Percentiles rank a stretch among this genome's conserved stretches.
phyloP scores from a whole-genome alignment of 495 filamentous ascomycete genomes.

The Aspergillus nidulans region DNA sequence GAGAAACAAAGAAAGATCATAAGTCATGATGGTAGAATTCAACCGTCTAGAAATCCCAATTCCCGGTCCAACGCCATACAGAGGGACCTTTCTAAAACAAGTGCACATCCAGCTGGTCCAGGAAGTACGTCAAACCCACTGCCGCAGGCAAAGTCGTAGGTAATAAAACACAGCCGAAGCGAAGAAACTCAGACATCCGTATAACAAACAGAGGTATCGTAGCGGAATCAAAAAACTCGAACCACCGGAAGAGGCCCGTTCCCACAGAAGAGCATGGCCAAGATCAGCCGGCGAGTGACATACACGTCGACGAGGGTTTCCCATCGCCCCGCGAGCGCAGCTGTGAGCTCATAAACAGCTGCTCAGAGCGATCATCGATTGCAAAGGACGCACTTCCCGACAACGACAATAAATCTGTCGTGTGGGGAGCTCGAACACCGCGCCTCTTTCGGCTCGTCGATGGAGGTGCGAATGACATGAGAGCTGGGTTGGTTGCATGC shows the following conservation, averaged over 20 bases:
- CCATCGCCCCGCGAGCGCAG: neutral
- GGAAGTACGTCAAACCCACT: too few species aligned
- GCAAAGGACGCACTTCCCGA: constrained; percentile 63
- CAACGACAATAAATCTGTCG: constrained; percentile 66
- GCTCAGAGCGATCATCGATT: too few species aligned
- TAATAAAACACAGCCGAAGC: neutral
- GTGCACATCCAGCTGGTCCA: neutral
- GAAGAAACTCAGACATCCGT: neutral
- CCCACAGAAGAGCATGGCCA: neutral
- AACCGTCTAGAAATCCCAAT: neutral
- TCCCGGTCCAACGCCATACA: neutral
- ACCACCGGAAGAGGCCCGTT: neutral
- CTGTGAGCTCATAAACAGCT: too few species aligned
- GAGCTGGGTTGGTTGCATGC: constrained; percentile 59
- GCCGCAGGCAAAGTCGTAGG: neutral
- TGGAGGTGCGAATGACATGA: constrained; percentile 63
- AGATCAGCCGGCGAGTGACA: neutral
- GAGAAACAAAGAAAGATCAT: neutral
- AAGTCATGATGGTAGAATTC: neutral
- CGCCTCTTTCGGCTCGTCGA: constrained; percentile 58
- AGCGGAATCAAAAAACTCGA: neutral
- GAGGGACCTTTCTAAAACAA: neutral
- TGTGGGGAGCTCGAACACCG: constrained; percentile 66
- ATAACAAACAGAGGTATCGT: neutral
- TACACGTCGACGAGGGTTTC: neutral